These are phyloP conservation scores for Rusavskia elegans DNA, from an alignment of 495 filamentous ascomycete genomes.

Conservation along the genomic window DNA sequence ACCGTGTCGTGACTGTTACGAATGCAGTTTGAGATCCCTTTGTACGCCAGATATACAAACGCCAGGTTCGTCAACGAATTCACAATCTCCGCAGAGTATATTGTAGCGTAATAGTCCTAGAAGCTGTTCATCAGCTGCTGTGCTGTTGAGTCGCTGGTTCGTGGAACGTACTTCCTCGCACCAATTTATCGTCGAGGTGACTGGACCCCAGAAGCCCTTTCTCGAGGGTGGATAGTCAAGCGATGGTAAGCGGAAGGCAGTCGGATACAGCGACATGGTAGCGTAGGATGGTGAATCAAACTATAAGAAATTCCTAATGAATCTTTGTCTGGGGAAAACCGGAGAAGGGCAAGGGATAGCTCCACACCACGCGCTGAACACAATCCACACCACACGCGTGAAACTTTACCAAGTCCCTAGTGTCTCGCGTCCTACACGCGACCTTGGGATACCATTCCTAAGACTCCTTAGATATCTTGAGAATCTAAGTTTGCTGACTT, in stretches of 20 bases:
- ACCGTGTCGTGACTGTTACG: conserved; percentile 55
- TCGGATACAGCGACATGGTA: too few species aligned
- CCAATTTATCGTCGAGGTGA: conserved; percentile 83
- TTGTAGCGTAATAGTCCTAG: conserved; percentile 45
- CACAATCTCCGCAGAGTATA: conserved; percentile 45
- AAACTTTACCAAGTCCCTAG: too few species aligned
- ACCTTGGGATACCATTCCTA: too few species aligned
- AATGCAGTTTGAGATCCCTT: conserved; percentile 53
- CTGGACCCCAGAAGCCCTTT: conserved; percentile 66
- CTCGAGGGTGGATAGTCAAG: conserved; percentile 50
- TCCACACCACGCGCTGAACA: too few species aligned
- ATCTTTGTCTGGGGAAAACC: too few species aligned
- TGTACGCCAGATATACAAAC: conserved; percentile 58
- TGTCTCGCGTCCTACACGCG: too few species aligned
- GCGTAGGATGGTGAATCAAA: too few species aligned
- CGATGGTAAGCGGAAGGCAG: conserved; percentile 24
- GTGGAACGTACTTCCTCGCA: conserved; percentile 59
- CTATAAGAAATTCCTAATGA: too few species aligned
- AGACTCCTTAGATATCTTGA: too few species aligned
- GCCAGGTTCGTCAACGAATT: conserved; percentile 68
- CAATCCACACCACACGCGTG: too few species aligned
- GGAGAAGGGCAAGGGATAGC: too few species aligned
- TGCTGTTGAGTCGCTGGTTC: background rate
- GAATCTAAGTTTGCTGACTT: too few species aligned
- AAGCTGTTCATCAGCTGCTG: background rate